Evolutionary conservation across 305 asterid species (phyloP), one percentile per base, ranked within the genome.

Genomic region (Fraxinus floribunda): DNA sequence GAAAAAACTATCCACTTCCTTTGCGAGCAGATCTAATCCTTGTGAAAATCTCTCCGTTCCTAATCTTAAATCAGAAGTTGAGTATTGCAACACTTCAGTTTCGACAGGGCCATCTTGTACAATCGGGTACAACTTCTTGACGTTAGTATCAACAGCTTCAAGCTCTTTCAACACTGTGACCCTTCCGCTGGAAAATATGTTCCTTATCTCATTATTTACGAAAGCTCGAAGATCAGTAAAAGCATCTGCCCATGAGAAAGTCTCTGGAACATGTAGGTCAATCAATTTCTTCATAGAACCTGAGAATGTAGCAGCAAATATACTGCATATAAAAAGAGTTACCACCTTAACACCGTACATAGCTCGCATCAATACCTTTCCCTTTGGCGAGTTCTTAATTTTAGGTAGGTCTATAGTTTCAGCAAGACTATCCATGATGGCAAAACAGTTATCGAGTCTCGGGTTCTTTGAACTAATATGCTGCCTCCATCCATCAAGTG

Each of bases 311-410:
- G 91, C 90, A 44, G 92, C 95, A 84, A 92, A 92, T 52, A 92
- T 84, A 72, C 90, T 89, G 75, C 97, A 94, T 10, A 92, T 78
- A 55, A 91, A 89, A 36, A 95, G 91, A 34, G 96, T 94, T 5
- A 89, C 90, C 55, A 88, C 89, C 90, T 87, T 92, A 30, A 93
- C 94, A 30, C 98, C 99, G 76, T 91, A 94, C 95, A 95, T 89
- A 15, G 97, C 99, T 70, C 82, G 93, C 97, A 95, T 93, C 84
- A 95, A 78, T 22, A 93, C 92, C 89, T 91, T 93, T 1, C 97
- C 99, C 84, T 95, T 94, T 0, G 93, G 87, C 13, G 97, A 92
- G 88, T 92, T 94, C 90, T 94, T 95, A 7, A 93, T 89, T 86
- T 93, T 95, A 26, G 99, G 98, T 16, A 89, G 91, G 89, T 92